A percentile compares a stretch with the other conserved stretches of the same genome.
Evolutionary conservation across 2,329 filamentous ascomycete genomes (phyloP).

Genomic region (Aspergillus candidus): DNA sequence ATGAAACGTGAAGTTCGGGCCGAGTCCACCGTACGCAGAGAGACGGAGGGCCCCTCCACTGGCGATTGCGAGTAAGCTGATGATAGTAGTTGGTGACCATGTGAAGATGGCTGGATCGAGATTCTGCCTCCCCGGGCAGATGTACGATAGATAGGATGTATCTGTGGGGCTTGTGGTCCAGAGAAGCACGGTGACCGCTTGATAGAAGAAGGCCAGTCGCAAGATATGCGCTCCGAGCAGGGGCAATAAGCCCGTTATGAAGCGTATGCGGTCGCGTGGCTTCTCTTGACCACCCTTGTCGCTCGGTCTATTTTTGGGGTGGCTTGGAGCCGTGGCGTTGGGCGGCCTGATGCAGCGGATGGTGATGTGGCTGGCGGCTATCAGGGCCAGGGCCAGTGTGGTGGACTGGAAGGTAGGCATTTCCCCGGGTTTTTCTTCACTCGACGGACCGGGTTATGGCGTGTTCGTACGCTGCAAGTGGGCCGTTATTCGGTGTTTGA

Average conservation of each 20-base stretch:
- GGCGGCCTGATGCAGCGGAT: conserved; percentile 18
- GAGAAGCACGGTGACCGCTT: conserved; percentile 15
- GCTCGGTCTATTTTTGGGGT: conserved; percentile 3
- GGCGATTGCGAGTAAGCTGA: conserved; percentile 16
- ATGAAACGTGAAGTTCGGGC: conserved; percentile 50
- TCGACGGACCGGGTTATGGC: background rate
- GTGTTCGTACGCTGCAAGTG: conserved; percentile 1
- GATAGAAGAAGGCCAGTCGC: conserved; percentile 12
- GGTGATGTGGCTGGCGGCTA: conserved; percentile 13
- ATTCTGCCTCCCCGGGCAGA: conserved; percentile 17
- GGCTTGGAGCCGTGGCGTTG: conserved; percentile 10
- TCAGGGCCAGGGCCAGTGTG: conserved; percentile 12
- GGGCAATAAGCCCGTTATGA: conserved; percentile 9
- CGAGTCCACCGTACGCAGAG: conserved; percentile 42
- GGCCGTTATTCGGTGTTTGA: no score
- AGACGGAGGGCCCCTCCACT: conserved; percentile 26
- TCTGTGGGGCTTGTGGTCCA: background rate
- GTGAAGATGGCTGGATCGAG: conserved; percentile 16
- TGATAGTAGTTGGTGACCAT: conserved; percentile 16
- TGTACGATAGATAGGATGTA: background rate
- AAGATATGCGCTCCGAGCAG: conserved; percentile 7
- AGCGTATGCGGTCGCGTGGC: conserved; percentile 13
- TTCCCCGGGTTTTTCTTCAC: background rate
- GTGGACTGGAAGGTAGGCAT: conserved; percentile 10
- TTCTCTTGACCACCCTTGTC: no score